Percentiles rank a stretch among this genome's conserved stretches.
phyloP scores from a whole-genome alignment of 2,329 filamentous ascomycete species.

The Stagonosporopsis chrysanthemi region DNA sequence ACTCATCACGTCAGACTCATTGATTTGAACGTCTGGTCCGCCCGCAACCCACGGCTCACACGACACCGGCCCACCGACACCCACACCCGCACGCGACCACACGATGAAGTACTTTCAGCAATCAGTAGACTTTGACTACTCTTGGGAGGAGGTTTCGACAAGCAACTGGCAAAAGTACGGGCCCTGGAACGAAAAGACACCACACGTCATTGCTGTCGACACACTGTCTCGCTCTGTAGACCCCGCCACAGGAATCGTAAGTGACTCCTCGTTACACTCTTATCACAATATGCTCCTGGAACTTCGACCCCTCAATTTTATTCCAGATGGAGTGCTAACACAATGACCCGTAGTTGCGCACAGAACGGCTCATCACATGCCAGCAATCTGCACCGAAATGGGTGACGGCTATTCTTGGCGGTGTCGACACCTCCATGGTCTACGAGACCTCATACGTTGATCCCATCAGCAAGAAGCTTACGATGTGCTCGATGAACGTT shows the following conservation, averaged over 20 bases:
- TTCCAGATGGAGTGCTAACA: slow-evolving; percentile 17
- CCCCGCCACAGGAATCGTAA: slow-evolving; percentile 69
- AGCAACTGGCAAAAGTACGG: slow-evolving; percentile 99
- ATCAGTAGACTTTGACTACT: slow-evolving; percentile 90
- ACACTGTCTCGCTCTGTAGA: slow-evolving; percentile 79
- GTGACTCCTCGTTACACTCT: slow-evolving; percentile 41
- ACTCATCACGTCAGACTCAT: slow-evolving; percentile 16
- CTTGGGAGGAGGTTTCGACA: slow-evolving; percentile 96
- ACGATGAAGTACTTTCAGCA: slow-evolving; percentile 96
- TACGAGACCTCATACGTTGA: slow-evolving; percentile 98
- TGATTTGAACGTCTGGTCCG: slow-evolving; percentile 16
- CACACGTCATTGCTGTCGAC: slow-evolving; percentile 94
- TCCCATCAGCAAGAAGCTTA: slow-evolving; percentile 81
- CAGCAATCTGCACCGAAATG: slow-evolving; percentile 76
- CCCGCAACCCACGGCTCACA: slow-evolving; percentile 1
- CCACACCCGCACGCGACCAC: slow-evolving; percentile 21
- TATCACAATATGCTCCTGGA: slow-evolving; percentile 2
- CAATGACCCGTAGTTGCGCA: slow-evolving; percentile 64
- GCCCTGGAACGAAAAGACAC: slow-evolving; percentile 98
- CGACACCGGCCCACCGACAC: slow-evolving; percentile 24
- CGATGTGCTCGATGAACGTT: slow-evolving; percentile 95
- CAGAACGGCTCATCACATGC: slow-evolving; percentile 72
- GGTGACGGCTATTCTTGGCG: slow-evolving; percentile 81
- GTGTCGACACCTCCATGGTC: slow-evolving; percentile 82
- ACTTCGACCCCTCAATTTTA: not conserved